A percentile compares a stretch with the other conserved stretches of the same genome.
These are phyloP conservation scores for Tolypocladium pustulatum DNA, from an alignment of 2,329 filamentous ascomycete species.

Conservation along the genomic window DNA sequence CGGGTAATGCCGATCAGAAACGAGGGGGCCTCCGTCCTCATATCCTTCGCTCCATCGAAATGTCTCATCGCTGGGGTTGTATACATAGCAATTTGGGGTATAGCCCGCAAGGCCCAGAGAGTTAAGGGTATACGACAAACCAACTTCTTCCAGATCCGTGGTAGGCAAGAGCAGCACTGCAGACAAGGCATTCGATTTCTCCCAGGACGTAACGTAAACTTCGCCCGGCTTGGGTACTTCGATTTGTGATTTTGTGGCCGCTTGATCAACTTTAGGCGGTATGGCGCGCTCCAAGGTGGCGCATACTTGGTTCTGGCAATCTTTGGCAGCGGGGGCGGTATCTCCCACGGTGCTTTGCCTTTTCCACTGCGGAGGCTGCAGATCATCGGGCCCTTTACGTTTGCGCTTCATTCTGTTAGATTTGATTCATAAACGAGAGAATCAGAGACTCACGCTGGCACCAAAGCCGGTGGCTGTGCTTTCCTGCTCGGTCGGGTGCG, in stretches of 20 bases:
- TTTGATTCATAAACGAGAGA: no score
- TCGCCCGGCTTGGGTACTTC: background rate
- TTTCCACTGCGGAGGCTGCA: background rate
- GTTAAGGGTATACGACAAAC: slow-evolving; percentile 1
- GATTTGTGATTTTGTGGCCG: background rate
- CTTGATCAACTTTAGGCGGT: background rate
- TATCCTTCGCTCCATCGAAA: slow-evolving; percentile 6
- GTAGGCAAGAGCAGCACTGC: slow-evolving; percentile 2
- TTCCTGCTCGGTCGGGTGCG: no score
- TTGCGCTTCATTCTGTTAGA: background rate
- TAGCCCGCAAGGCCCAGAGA: background rate
- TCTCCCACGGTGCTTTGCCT: background rate
- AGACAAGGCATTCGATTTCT: slow-evolving; percentile 4
- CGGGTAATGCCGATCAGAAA: slow-evolving; percentile 7
- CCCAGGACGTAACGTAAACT: slow-evolving; percentile 4
- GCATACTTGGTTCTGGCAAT: background rate
- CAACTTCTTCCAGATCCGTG: background rate
- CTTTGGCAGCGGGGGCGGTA: background rate
- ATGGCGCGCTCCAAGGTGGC: background rate
- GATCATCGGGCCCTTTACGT: background rate
- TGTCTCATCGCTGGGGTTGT: background rate
- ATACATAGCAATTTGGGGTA: slow-evolving; percentile 2
- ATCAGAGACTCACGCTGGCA: no score
- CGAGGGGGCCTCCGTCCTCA: slow-evolving; percentile 1
- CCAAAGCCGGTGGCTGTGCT: no score